Evolutionary conservation across 345 rosid species (phyloP), one percentile per base, ranked within the genome.

Genomic region (Xanthoceras sorbifolium): DNA sequence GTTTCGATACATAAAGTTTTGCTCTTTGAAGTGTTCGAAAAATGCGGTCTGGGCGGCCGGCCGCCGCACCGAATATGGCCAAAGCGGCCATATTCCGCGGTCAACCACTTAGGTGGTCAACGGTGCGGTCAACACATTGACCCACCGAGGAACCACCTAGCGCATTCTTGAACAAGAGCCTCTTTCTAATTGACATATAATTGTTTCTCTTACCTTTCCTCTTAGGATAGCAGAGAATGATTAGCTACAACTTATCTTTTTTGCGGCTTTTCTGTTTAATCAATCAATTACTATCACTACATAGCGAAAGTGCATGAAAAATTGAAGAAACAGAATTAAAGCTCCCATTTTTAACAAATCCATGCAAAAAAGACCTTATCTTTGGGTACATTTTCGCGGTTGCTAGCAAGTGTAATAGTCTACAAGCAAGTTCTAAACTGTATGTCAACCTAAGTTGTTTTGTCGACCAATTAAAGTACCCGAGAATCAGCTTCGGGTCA

Each of bases 321-420:
- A 88, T 50, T n/a, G 89, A 85, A 76, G 91, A 85, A 63, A 89
- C 89, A 6, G 88, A 76, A 79, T 73, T 54, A 32, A 71, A 69
- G 9, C 70, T 63, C 17, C 77, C 85, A 65, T 72, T 75, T 71
- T 77, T 86, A 6, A 87, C 94, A 80, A 86, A 90, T 14, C 80
- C 74, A 76, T 90, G 84, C 85, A 91, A 77, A 79, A 93, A 90
- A 71, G 97, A 89, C 65, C 90, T 85, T 25, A 89, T 82, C 78
- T 90, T 89, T 2, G 93, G 55, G 74, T 90, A 87, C 79, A 77
- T 84, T 74, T 85, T 90, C 50, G 86, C 84, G 23, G 36, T 64
- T 0, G 86, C 89, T 48, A 93, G 92, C 25, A 85, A 82, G 59
- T 84, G 78, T 31, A 89, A 80, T 50, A 89, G 67, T 78, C 76